Conservation (phyloP, 106 monocot species). For the Iris macrosiphon region DNA sequence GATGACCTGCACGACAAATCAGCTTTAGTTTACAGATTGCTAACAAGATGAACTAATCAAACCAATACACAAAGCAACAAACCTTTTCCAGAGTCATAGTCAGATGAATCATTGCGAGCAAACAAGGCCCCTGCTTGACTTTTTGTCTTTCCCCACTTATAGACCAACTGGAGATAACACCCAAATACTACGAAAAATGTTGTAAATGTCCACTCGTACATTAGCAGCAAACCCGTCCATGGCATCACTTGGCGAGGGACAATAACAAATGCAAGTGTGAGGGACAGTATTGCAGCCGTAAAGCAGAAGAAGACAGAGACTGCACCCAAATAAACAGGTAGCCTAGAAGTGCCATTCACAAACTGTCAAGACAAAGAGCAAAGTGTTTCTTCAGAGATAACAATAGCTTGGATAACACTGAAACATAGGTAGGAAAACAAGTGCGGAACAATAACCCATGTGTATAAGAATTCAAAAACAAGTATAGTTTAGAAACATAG, state of each 20-base stretch:
- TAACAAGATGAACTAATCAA: no score
- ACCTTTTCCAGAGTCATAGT: conserved; percentile 66
- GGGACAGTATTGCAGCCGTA: conserved; percentile 40
- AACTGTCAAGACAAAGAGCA: conserved; percentile 42
- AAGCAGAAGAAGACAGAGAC: conserved; percentile 59
- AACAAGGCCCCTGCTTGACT: conserved; percentile 21
- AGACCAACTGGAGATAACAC: conserved; percentile 48
- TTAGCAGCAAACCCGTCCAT: conserved; percentile 84
- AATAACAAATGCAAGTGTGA: conserved; percentile 56
- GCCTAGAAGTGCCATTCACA: conserved; percentile 28
- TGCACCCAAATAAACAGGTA: conserved; percentile 63
- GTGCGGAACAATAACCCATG: no score
- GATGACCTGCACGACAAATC: conserved; percentile 44
- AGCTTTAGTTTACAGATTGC: background rate
- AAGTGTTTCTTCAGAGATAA: background rate
- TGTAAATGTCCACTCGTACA: conserved; percentile 84
- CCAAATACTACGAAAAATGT: conserved; percentile 55
- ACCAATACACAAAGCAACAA: no score
- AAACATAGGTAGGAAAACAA: background rate
- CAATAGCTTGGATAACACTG: background rate
- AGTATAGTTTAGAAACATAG: no score
- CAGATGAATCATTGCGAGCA: conserved; percentile 25
- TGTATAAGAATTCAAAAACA: no score
- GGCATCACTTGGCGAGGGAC: conserved; percentile 78
- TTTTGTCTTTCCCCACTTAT: conserved; percentile 56